These are phyloP conservation scores for Sporothrix mexicana DNA, from an alignment of 2,329 filamentous ascomycete species.

Conservation along the genomic window DNA sequence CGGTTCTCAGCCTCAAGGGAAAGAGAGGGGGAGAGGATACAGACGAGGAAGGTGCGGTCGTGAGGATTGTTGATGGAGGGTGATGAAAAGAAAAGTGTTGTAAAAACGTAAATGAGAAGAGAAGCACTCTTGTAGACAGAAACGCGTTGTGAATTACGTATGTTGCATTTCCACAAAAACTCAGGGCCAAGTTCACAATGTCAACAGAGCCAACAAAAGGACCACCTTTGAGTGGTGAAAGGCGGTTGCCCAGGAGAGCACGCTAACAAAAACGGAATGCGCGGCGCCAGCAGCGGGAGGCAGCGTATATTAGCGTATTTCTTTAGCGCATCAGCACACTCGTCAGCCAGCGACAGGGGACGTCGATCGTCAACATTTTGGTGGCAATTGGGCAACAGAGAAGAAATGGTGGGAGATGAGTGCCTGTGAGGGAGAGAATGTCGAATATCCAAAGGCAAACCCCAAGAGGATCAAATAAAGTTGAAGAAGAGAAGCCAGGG, in stretches of 20 bases:
- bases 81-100: neutral
- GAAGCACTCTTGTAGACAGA: neutral
- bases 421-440: neutral
- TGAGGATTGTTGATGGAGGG: constrained; percentile 4
- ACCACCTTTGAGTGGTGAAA: constrained; percentile 3
- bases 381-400: neutral
- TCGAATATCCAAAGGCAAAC: neutral
- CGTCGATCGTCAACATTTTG: constrained; percentile 6
- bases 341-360: neutral
- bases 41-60: constrained; percentile 30
- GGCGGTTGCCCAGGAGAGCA: constrained; percentile 36
- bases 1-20: constrained; percentile 17
- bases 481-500: neutral
- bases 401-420: neutral
- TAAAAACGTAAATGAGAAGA: neutral
- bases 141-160: constrained; percentile 28
- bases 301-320: constrained; percentile 10
- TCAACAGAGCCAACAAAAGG: constrained; percentile 30
- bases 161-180: constrained; percentile 19
- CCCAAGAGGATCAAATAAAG: neutral
- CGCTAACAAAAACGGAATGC: constrained; percentile 33
- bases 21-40: constrained; percentile 3
- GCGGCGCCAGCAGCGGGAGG: constrained; percentile 16
- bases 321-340: neutral
- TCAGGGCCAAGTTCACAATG: constrained; percentile 24